phyloP scores from a whole-genome alignment of 106 monocot genomes.

The Allium cepa region DNA sequence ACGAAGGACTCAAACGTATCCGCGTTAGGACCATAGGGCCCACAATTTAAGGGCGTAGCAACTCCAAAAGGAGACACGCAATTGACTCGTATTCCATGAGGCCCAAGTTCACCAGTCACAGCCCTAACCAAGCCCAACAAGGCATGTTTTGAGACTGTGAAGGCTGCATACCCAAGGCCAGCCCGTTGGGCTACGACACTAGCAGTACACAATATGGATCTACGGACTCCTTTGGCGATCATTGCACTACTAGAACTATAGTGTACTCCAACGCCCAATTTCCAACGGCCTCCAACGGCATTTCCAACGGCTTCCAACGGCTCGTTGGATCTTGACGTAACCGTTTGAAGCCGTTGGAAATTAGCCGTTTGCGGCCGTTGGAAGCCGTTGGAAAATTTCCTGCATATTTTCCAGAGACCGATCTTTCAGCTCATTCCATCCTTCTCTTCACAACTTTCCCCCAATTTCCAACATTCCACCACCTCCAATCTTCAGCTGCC shows the following conservation, averaged over 20 bases:
- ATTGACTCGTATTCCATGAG: constrained; percentile 33
- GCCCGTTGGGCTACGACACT: constrained; percentile 14
- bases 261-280: too few species aligned
- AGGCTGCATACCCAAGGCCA: constrained; percentile 7
- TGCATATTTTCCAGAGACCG: too few species aligned
- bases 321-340: too few species aligned
- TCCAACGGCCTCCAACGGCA: too few species aligned
- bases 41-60: constrained; percentile 12
- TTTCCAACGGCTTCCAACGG: too few species aligned
- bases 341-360: too few species aligned
- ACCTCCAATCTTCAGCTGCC: too few species aligned
- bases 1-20: background rate
- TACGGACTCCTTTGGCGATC: constrained; percentile 8
- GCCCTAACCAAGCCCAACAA: constrained; percentile 17
- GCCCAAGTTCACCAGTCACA: constrained; percentile 28
- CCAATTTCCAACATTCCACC: too few species aligned
- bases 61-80: constrained; percentile 32
- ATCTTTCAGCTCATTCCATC: too few species aligned
- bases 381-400: too few species aligned
- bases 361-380: too few species aligned
- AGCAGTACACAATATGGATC: constrained; percentile 33
- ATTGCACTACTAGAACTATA: constrained; percentile 7
- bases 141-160: constrained; percentile 35
- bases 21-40: background rate
- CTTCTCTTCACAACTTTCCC: too few species aligned